Base-by-base conservation (phyloP, 495 filamentous ascomycete species). In the Oidiodendron maius region DNA sequence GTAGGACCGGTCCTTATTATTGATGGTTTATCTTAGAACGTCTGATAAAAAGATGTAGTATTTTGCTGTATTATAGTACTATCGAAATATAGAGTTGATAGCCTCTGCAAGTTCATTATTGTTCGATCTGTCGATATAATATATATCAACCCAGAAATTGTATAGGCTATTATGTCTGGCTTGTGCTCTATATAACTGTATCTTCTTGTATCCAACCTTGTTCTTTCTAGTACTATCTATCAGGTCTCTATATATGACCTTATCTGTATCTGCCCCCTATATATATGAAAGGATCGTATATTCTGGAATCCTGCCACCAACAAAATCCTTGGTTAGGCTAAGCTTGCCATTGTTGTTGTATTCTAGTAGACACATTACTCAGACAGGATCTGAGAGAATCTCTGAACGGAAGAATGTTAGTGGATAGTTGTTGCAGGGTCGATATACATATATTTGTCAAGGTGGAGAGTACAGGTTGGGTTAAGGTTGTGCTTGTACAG, bases 141-240 rank as follows among this genome's bases (percentile, higher is more conserved):
- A 70, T 1, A 67, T 71, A 48, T 70, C 67, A 9, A 71, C 48
- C 68, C 67, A 71, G 0, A 58, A 48, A 47, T 60, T 67, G 9
- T 57, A 13, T 8, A 53, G 49, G 6, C 44, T 34, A 26, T 56
- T 45, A 13, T 17, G 5, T 1, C 25, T n/a, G 11, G 64, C 61
- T 47, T 44, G 37, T 1, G 6, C 37, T 41, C 2, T 21, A 40
- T 64, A 66, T 23, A 35, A 57, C 12, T 50, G 5, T 1, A 64
- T 51, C 40, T 66, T 67, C 12, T 22, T 16, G 21, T 44, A 61
- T 0, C 64, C 64, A 21, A 12, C 15, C 17, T 21, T 44, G 12
- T 42, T 26, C 38, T 22, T 50, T 30, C 22, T 32, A 13, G 35
- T 28, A 6, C 12, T 21, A 12, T 18, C 20, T 41, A 3, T 41